Base-by-base conservation (phyloP, 768 basidiomycete species). In the Harrya chromipes region DNA sequence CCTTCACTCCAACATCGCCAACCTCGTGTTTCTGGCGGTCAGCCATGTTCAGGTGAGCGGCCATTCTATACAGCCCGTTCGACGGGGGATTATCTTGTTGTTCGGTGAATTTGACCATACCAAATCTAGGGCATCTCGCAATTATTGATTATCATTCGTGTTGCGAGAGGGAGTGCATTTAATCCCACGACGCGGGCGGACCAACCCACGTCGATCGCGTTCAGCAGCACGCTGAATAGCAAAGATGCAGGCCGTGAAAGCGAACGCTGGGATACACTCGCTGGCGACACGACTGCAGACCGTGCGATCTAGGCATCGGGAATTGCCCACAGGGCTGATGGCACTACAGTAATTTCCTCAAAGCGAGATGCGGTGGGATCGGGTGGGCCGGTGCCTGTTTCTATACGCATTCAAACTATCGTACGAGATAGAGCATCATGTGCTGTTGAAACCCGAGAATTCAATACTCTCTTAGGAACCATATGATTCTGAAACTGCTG, bases 111-210 rank as follows among this genome's bases (percentile, higher is more conserved):
- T 13, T 13, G 29, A 29, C 12, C 29, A 29, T 13, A 6, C 2
- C 29, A 35, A 6, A 16, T 12, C 8, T 14, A 47, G 72, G 62
- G 58, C 21, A 68, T 74, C 46, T 64, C 66, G 0, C 66, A 71
- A 20, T 23, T 68, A 14, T 49, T 69, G 40, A 73, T 74, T 54
- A 64, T 72, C 51, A 55, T 68, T 17, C 67, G 72, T 4, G 68
- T 74, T 20, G 65, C 65, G 1, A 57, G 43, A 40, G 72, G 71
- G 7, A 45, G 52, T 9, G 62, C 63, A 12, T 60, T 61, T 47
- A 24, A 46, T 4, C 20, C 46, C 23, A 20, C 45, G 0, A 49
- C 47, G 2, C 29, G 39, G 29, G 43, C 44, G 0, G 35, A 16
- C 13, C n/a, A 16, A 11, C 4, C 4, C 14, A 35, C 31, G n/a